Evolutionary conservation across 345 rosid species (phyloP), one percentile per base, ranked within the genome.

Genomic region (Murraya koenigii): DNA sequence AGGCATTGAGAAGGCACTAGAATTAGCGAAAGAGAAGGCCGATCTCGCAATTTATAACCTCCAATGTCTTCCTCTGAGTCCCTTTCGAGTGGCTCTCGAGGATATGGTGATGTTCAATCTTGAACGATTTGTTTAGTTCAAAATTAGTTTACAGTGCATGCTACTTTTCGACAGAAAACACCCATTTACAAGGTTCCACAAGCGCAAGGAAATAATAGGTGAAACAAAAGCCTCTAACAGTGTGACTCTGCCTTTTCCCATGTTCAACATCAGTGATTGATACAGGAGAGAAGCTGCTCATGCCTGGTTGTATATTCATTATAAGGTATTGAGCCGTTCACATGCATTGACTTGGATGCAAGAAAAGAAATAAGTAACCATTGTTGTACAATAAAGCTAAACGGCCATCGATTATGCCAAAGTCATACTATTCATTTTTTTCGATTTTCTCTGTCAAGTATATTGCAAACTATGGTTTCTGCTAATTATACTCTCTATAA

Each of bases 51-150:
- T 94, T 60, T 84, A 85, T 87, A 94, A 79, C 81, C 89, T 96
- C 8, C 83, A 71, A 26, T 85, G 89, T 78, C 98, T 96, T 81
- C 97, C 94, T 35, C 88, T 67, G 26, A 81, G 89, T 56, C 73
- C 86, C 26, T 94, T 82, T 61, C 87, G 89, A 54, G 79, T 85
- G 22, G 92, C 93, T 66, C 92, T 96, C 3, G 91, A 92, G 84
- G 91, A 90, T 74, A 89, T 96, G 95, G 97, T 94, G 55, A 71
- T 87, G 87, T 96, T 85, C 80, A 96, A 96, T 87, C 98, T 96
- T 8, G 93, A 94, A 82, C 86, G 98, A 82, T 89, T 94, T 75
- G 97, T 89, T 79, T 96, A 89, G 69, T 10, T 36, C 49, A 23
- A 10, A 36, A 13, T 19, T 7, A 20, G 61, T 55, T 15, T 22